Conservation (phyloP, 1,284 basidiomycete species). For the Phellopilus nigrolimitatus region DNA sequence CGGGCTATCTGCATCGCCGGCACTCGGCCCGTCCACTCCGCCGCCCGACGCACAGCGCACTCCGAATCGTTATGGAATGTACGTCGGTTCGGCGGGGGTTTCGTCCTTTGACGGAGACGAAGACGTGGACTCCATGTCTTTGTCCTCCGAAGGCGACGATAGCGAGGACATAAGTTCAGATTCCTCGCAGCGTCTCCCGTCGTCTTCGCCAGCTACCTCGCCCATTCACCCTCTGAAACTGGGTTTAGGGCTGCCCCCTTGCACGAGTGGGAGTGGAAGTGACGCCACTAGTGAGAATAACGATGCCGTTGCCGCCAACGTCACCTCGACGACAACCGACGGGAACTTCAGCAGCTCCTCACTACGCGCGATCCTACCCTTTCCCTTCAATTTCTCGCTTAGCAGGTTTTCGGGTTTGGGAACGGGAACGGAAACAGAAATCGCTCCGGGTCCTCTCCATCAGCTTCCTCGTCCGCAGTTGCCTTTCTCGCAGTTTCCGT, state of each 20-base stretch:
- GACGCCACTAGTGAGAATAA: neutral
- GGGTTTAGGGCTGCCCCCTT: neutral
- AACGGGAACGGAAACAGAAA: too few relatives aligned
- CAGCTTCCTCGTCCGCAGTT: constrained; percentile 2
- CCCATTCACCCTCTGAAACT: too few relatives aligned
- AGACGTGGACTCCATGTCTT: constrained; percentile 2
- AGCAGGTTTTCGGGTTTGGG: too few relatives aligned
- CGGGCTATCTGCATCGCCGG: neutral
- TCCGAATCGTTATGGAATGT: constrained; percentile 16
- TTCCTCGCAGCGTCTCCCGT: neutral
- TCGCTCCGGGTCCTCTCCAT: too few relatives aligned
- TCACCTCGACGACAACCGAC: too few relatives aligned
- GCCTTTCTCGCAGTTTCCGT: constrained; percentile 1
- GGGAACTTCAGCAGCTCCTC: too few relatives aligned
- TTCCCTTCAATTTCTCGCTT: too few relatives aligned
- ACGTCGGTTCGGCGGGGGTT: neutral
- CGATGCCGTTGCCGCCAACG: too few relatives aligned
- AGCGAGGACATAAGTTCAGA: too few relatives aligned
- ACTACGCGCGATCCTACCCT: too few relatives aligned
- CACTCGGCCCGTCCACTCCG: too few relatives aligned
- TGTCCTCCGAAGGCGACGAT: too few relatives aligned
- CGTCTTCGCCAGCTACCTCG: constrained; percentile 2
- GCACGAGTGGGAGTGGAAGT: neutral
- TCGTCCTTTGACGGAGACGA: constrained; percentile 4
- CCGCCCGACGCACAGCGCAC: neutral